Percentiles rank a stretch among this genome's conserved stretches.
Conservation (phyloP, 2,329 filamentous ascomycete genomes). For the Botrytis porri region DNA sequence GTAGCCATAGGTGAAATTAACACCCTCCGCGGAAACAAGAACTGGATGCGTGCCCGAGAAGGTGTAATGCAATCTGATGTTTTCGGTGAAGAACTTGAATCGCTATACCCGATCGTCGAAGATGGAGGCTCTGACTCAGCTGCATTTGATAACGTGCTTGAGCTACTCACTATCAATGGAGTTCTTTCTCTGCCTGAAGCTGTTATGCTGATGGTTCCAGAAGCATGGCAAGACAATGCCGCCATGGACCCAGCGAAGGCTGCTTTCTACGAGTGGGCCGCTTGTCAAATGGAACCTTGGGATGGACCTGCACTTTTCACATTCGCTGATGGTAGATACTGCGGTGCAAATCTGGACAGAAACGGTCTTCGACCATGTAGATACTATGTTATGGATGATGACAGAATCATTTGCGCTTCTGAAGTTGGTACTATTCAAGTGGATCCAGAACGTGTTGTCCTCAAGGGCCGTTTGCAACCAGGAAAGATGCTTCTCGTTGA, state of each 20-base stretch:
- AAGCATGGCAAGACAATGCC: slow-evolving; percentile 94
- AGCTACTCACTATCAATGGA: slow-evolving; percentile 91
- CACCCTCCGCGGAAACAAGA: slow-evolving; percentile 95
- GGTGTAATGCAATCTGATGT: slow-evolving; percentile 90
- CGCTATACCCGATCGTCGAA: slow-evolving; percentile 90
- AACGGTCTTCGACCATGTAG: slow-evolving; percentile 94
- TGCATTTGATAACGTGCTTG: slow-evolving; percentile 94
- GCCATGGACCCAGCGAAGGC: slow-evolving; percentile 93
- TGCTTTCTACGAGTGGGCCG: slow-evolving; percentile 98
- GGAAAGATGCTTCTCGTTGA: slow-evolving; percentile 96
- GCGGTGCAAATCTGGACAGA: slow-evolving; percentile 92
- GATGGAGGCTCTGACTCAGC: slow-evolving; percentile 96
- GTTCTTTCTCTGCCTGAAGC: slow-evolving; percentile 93
- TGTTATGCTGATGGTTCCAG: slow-evolving; percentile 97
- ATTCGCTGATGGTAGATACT: slow-evolving; percentile 94
- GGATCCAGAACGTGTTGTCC: slow-evolving; percentile 83
- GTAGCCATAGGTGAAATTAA: slow-evolving; percentile 73
- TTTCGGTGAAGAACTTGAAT: slow-evolving; percentile 88
- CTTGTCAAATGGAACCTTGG: slow-evolving; percentile 99
- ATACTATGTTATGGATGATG: slow-evolving; percentile 95
- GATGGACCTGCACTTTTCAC: slow-evolving; percentile 96
- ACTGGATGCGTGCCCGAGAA: slow-evolving; percentile 98
- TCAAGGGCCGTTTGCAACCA: slow-evolving; percentile 91
- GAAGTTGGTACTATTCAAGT: slow-evolving; percentile 93
- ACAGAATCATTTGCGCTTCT: slow-evolving; percentile 94